phyloP scores from a whole-genome alignment of 2,329 filamentous ascomycete genomes.

The Mycosphaerella arachidis region DNA sequence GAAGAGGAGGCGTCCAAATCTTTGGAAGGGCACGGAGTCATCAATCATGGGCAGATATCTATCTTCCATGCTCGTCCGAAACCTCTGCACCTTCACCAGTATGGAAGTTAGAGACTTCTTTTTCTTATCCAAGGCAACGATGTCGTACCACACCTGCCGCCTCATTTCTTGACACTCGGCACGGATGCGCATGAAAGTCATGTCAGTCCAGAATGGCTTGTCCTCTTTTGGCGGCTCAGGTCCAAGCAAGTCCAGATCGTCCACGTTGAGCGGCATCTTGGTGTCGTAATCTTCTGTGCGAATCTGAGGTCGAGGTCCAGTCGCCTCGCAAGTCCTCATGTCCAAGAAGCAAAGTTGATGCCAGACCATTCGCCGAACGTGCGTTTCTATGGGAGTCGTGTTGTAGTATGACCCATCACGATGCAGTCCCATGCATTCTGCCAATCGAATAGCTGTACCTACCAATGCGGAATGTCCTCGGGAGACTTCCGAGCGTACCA shows the following conservation, averaged over 20 bases:
- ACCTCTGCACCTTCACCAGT: conserved; percentile 64
- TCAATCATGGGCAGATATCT: conserved; percentile 63
- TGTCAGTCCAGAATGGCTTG: conserved; percentile 59
- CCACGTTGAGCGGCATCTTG: conserved; percentile 64
- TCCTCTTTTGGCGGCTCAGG: conserved; percentile 40
- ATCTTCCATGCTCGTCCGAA: conserved; percentile 59
- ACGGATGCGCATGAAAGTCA: conserved; percentile 63
- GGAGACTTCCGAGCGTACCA: conserved; percentile 68
- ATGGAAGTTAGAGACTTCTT: conserved; percentile 60
- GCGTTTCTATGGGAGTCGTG: conserved; percentile 62
- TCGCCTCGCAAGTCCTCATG: conserved; percentile 68
- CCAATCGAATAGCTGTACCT: conserved; percentile 67
- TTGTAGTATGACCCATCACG: conserved; percentile 65
- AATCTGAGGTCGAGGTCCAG: conserved; percentile 67
- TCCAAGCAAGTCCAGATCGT: conserved; percentile 58
- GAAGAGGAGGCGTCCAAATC: conserved; percentile 60
- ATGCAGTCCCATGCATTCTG: conserved; percentile 73
- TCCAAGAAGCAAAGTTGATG: conserved; percentile 75
- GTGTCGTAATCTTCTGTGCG: conserved; percentile 73
- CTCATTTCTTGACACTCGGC: conserved; percentile 72
- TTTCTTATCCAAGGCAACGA: conserved; percentile 59
- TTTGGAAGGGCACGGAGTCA: conserved; percentile 57
- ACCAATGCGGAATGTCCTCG: conserved; percentile 68
- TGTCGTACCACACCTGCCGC: conserved; percentile 65
- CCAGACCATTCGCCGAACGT: conserved; percentile 69